Conservation (phyloP, 2,329 filamentous ascomycete genomes). For the Ophiostoma tasmaniense region DNA sequence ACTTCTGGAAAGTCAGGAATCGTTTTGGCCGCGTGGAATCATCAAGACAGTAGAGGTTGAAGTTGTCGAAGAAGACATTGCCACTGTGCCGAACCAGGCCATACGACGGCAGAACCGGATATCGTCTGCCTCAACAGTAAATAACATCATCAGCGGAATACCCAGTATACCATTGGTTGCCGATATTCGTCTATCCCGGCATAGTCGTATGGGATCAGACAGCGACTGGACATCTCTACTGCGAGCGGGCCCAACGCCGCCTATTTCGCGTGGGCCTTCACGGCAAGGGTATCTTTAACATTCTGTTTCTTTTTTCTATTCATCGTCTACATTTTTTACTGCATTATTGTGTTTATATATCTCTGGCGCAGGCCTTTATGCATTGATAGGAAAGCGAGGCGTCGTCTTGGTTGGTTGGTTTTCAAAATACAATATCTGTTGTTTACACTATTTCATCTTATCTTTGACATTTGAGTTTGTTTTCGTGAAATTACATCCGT, state of each 20-base stretch:
- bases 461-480: too few relatives aligned
- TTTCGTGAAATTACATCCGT: too few relatives aligned
- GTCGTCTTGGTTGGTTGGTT: background rate
- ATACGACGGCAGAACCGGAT: background rate
- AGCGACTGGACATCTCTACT: background rate
- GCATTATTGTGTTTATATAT: background rate
- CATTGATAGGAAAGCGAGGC: background rate
- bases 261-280: background rate
- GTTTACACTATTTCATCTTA: too few relatives aligned
- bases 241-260: background rate
- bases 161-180: background rate
- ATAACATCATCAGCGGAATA: background rate
- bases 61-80: background rate
- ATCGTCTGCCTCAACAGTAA: background rate
- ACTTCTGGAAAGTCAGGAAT: background rate
- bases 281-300: background rate
- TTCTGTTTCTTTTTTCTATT: background rate
- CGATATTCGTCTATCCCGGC: background rate
- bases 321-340: background rate
- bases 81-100: background rate
- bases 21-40: background rate
- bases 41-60: background rate
- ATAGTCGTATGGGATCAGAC: background rate
- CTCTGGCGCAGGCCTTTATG: background rate
- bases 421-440: too few relatives aligned